Percentiles rank a stretch among this genome's conserved stretches.
Conservation (phyloP, 306 rosid genomes). For the Datisca glomerata region DNA sequence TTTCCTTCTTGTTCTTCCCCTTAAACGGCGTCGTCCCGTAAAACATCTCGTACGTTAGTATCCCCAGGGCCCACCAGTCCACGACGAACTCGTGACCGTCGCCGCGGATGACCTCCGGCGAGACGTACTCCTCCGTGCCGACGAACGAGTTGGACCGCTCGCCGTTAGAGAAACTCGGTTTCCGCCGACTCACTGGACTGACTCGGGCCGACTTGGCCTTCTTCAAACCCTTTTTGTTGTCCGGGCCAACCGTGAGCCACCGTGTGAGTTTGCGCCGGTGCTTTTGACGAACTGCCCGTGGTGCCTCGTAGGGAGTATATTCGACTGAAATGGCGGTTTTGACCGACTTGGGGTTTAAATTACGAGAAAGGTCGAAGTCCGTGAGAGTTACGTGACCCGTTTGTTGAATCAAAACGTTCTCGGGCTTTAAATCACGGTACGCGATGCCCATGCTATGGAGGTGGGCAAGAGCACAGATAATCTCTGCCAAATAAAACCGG, state of each 20-base stretch:
- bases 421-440: conserved; percentile 90
- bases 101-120: conserved; percentile 83
- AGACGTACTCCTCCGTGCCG: conserved; percentile 88
- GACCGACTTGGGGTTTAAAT: conserved; percentile 27
- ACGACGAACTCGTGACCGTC: conserved; percentile 93
- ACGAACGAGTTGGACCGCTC: conserved; percentile 85
- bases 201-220: conserved; percentile 66
- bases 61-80: conserved; percentile 94
- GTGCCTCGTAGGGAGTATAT: conserved; percentile 2
- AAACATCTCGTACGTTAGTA: conserved; percentile 63
- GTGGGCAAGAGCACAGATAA: conserved; percentile 72
- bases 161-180: conserved; percentile 41
- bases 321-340: conserved; percentile 6
- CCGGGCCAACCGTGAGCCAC: conserved; percentile 20
- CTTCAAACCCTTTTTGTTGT: conserved; percentile 16
- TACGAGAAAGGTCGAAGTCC: conserved; percentile 82
- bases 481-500: conserved; percentile 73
- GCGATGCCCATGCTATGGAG: conserved; percentile 68
- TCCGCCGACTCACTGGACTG: conserved; percentile 67
- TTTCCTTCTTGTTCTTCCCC: conserved; percentile 65
- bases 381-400: conserved; percentile 94
- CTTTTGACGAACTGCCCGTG: conserved; percentile 19
- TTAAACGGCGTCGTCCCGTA: conserved; percentile 94
- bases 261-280: conserved; percentile 37
- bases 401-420: conserved; percentile 73